Evolutionary conservation across 2,329 filamentous ascomycete genomes (phyloP).

Genomic region (Parascedosporium putredinis): DNA sequence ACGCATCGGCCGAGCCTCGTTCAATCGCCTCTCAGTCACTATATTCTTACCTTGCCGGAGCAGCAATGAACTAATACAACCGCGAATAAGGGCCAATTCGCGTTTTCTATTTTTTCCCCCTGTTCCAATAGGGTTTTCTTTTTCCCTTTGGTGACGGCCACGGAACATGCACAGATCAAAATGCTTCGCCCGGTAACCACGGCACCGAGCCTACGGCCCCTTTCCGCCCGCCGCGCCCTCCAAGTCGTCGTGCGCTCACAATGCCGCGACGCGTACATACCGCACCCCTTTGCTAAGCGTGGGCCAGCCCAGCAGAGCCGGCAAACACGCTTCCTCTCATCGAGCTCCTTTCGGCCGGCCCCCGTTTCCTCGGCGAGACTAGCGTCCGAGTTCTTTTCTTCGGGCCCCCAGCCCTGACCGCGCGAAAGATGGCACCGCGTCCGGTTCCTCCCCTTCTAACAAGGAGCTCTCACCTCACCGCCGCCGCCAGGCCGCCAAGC

Average conservation of each 20-base stretch:
- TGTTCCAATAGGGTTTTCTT: neutral
- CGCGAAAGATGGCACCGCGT: neutral
- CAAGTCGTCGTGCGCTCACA: neutral
- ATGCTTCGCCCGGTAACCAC: slow-evolving; percentile 8
- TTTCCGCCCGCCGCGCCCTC: neutral
- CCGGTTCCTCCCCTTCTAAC: neutral
- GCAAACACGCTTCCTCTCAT: neutral
- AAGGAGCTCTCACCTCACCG: slow-evolving; percentile 10
- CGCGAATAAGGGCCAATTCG: neutral
- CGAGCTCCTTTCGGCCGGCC: neutral
- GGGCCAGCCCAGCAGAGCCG: neutral
- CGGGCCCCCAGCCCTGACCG: neutral
- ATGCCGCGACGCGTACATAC: neutral
- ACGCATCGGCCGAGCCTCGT: neutral
- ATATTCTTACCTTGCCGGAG: neutral
- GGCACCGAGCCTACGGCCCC: slow-evolving; percentile 2
- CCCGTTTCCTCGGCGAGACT: neutral
- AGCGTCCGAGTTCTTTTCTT: slow-evolving; percentile 5
- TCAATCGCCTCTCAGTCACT: neutral
- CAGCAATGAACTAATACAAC: neutral
- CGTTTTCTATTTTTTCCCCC: too few relatives aligned
- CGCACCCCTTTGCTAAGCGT: neutral
- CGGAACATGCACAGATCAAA: slow-evolving; percentile 2
- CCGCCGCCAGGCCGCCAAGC: slow-evolving; percentile 11
- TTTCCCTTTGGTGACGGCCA: too few relatives aligned